These are phyloP conservation scores for Pseudogymnoascus sp. DNA, from an alignment of 2,329 filamentous ascomycete species.

Conservation along the genomic window DNA sequence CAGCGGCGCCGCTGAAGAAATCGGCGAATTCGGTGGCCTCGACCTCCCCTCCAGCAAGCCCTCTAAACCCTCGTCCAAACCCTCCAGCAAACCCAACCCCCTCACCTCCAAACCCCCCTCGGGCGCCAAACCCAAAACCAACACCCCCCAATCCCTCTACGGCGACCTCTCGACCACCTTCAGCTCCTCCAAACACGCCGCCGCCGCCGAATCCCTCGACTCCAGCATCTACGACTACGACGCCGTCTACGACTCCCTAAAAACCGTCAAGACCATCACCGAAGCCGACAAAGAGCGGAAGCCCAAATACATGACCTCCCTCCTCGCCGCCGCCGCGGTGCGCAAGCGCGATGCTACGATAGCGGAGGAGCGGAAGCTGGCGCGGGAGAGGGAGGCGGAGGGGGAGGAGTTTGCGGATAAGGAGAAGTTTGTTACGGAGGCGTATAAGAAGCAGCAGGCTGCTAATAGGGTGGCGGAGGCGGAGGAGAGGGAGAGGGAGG, in stretches of 20 bases:
- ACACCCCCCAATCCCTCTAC: constrained; percentile 30
- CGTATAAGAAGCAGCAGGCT: constrained; percentile 74
- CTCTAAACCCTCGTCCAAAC: constrained; percentile 59
- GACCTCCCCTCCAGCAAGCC: background rate
- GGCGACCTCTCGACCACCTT: constrained; percentile 60
- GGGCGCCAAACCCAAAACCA: constrained; percentile 16
- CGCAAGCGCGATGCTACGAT: constrained; percentile 71
- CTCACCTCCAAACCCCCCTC: constrained; percentile 47
- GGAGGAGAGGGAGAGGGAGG: constrained; percentile 60
- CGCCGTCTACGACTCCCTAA: constrained; percentile 68
- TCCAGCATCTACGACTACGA: constrained; percentile 81
- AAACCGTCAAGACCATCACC: constrained; percentile 51
- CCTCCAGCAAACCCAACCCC: constrained; percentile 55
- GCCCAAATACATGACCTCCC: constrained; percentile 70
- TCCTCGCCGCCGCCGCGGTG: constrained; percentile 65
- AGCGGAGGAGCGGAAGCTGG: constrained; percentile 72
- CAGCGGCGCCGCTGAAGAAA: constrained; percentile 40
- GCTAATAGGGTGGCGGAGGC: constrained; percentile 63
- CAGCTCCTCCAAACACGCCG: constrained; percentile 53
- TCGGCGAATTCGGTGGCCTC: constrained; percentile 53
- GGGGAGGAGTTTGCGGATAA: constrained; percentile 75
- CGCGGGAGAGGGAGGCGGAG: constrained; percentile 69
- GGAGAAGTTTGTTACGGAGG: constrained; percentile 78
- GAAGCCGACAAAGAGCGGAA: constrained; percentile 50
- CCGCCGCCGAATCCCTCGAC: constrained; percentile 59